A percentile compares a stretch with the other conserved stretches of the same genome.
Evolutionary conservation across 2,329 filamentous ascomycete species (phyloP).

Genomic region (Nemania diffusa): DNA sequence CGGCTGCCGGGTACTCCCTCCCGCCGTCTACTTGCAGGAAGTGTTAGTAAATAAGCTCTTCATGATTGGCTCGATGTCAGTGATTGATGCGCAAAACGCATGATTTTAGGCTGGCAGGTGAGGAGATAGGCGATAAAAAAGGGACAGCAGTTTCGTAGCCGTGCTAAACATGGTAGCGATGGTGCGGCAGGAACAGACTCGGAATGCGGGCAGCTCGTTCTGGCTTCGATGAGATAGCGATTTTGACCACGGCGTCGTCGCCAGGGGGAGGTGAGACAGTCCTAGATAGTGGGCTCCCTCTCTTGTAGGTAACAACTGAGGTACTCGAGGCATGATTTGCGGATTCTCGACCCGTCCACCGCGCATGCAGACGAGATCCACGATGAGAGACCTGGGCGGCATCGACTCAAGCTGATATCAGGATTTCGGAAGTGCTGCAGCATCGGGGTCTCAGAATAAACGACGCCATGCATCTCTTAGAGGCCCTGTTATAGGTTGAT

Average conservation of each 20-base stretch:
- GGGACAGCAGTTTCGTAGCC: too few species aligned
- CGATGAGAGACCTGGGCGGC: constrained; percentile 26
- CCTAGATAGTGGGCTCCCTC: not conserved
- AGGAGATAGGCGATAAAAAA: not conserved
- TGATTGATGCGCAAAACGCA: constrained; percentile 40
- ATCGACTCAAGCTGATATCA: constrained; percentile 37
- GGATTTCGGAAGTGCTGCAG: not conserved
- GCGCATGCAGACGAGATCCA: constrained; percentile 31
- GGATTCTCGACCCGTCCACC: constrained; percentile 36
- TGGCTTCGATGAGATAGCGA: constrained; percentile 33
- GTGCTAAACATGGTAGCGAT: not conserved
- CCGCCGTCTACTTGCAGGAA: constrained; percentile 27
- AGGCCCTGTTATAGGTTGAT: not conserved
- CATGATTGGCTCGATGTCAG: constrained; percentile 42
- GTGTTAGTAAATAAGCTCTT: constrained; percentile 24
- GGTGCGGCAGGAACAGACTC: constrained; percentile 9
- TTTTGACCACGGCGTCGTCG: constrained; percentile 40
- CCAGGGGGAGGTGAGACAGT: constrained; percentile 34
- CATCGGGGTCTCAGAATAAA: not conserved
- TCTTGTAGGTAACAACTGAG: not conserved
- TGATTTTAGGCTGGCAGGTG: constrained; percentile 8
- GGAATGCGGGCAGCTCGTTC: constrained; percentile 18
- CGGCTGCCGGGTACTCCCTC: constrained; percentile 37
- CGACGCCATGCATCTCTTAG: not conserved
- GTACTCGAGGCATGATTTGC: constrained; percentile 32